Evolutionary conservation across 495 filamentous ascomycete species (phyloP), one percentile per base, ranked within the genome.

Genomic region (Aspergillus sclerotiicarbonarius): DNA sequence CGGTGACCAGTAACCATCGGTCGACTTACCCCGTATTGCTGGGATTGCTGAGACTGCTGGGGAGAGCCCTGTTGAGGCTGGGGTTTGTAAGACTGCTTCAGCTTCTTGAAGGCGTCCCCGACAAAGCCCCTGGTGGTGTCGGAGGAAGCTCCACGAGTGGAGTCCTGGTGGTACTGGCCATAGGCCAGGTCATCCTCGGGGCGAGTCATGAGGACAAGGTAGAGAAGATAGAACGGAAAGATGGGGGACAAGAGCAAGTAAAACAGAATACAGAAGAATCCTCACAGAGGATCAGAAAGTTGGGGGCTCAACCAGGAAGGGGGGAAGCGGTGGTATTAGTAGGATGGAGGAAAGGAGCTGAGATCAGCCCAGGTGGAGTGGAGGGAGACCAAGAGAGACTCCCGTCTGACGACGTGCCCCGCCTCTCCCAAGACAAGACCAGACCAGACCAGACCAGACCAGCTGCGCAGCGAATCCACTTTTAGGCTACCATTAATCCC

Each of bases 151-250:
- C 71, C 67, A 25, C 67, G 60, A 51, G 67, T 54, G 31, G 66
- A 56, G n/a, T 56, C 59, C 30, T 68, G 65, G 30, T 82, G 74
- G 55, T 82, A 82, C 16, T 78, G 75, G 66, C 82, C 82, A 64
- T 85, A 85, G 46, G 82, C 83, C 66, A 85, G 62, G 18, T 64
- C 63, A 59, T 84, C 80, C 61, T 84, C 76, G 31, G 65, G 63
- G 19, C 72, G 58, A 30, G 78, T 77, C 78, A 81, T 81, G 35
- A 44, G 25, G 45, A 53, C 10, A 30, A 48, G 35, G 20, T 7
- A 30, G 45, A 44, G 20, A 39, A 32, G 8, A 8, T 18, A 41
- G 41, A 51, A 15, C 43, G 29, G 43, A 31, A 29, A 6, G 16
- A n/a, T 25, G 41, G 29, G 41, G 9, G 30, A 56, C 43, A 32